A percentile compares a stretch with the other conserved stretches of the same genome.
These are phyloP conservation scores for Bolboschoenoplectus hybrid DNA, from an alignment of 202 grass and related monocot genomes.

Conservation along the genomic window DNA sequence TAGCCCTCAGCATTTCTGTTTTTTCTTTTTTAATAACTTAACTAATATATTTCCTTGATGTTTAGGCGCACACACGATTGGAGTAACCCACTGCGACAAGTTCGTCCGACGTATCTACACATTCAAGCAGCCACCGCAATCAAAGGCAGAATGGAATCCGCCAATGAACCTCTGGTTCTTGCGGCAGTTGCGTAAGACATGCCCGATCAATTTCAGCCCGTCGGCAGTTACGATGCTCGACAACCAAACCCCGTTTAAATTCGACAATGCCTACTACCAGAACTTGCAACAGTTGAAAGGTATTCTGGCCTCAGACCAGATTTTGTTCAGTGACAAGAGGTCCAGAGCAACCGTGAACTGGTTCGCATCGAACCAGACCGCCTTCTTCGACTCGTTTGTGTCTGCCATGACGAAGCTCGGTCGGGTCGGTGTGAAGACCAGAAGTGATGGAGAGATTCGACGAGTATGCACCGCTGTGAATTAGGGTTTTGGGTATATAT, in stretches of 20 bases:
- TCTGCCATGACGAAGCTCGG: slow-evolving; percentile 77
- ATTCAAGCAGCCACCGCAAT: slow-evolving; percentile 48
- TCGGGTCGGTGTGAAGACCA: slow-evolving; percentile 67
- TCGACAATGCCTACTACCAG: slow-evolving; percentile 85
- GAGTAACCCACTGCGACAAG: slow-evolving; percentile 84
- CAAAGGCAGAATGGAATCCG: slow-evolving; percentile 40
- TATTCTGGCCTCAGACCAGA: slow-evolving; percentile 75
- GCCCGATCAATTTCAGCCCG: slow-evolving; percentile 61
- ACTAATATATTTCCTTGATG: neutral
- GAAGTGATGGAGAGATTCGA: slow-evolving; percentile 56
- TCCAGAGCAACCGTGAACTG: slow-evolving; percentile 62
- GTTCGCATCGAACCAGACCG: slow-evolving; percentile 86
- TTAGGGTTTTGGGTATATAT: slow-evolving; percentile 30
- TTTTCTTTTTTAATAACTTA: slow-evolving; percentile 10
- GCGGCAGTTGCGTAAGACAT: slow-evolving; percentile 75
- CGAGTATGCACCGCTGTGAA: slow-evolving; percentile 78
- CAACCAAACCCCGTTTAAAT: slow-evolving; percentile 56
- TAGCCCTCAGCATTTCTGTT: neutral
- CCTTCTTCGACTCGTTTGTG: slow-evolving; percentile 75
- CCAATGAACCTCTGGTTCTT: slow-evolving; percentile 75
- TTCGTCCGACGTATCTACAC: slow-evolving; percentile 72
- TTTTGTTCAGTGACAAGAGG: slow-evolving; percentile 73
- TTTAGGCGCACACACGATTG: slow-evolving; percentile 83
- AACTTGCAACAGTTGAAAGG: slow-evolving; percentile 87
- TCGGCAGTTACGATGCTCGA: slow-evolving; percentile 70